These are phyloP conservation scores for Tardiomyces depauwii DNA, from an alignment of 1,139 yeast species.

Conservation along the genomic window DNA sequence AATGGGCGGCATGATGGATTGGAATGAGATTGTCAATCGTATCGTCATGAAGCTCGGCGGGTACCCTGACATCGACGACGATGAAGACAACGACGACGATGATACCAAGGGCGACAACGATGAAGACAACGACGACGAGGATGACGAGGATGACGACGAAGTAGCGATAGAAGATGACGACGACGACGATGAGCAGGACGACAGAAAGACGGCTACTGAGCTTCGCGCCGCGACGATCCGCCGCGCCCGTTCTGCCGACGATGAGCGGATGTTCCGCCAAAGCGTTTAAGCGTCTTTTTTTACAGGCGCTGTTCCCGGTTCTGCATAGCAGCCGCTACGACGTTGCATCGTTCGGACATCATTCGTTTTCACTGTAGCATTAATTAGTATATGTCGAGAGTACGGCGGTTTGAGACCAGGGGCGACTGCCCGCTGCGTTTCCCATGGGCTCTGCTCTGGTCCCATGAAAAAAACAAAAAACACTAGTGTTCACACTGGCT, in stretches of 20 bases:
- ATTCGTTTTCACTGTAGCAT: too few relatives aligned
- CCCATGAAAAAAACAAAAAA: too few relatives aligned
- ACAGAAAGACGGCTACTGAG: not conserved
- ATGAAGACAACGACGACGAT: slow-evolving; percentile 59
- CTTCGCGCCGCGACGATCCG: not conserved
- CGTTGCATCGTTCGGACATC: too few relatives aligned
- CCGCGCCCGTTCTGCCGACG: not conserved
- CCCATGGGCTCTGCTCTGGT: too few relatives aligned
- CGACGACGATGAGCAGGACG: not conserved
- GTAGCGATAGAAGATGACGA: not conserved
- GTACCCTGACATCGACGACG: slow-evolving; percentile 79
- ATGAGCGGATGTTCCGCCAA: not conserved
- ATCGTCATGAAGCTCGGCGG: slow-evolving; percentile 80
- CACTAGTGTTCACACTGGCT: too few relatives aligned
- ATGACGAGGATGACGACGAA: slow-evolving; percentile 4
- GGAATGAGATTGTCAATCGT: slow-evolving; percentile 84
- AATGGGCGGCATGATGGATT: slow-evolving; percentile 96
- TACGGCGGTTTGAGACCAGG: too few relatives aligned
- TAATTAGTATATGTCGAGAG: too few relatives aligned
- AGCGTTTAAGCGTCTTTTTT: not conserved
- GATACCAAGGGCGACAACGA: slow-evolving; percentile 32
- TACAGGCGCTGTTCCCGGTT: too few relatives aligned
- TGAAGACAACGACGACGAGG: slow-evolving; percentile 1
- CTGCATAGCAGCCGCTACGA: too few relatives aligned
- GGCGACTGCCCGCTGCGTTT: too few relatives aligned